A percentile compares a stretch with the other conserved stretches of the same genome.
Conservation (phyloP, 2,329 filamentous ascomycete species). For the Penicillium sp. region DNA sequence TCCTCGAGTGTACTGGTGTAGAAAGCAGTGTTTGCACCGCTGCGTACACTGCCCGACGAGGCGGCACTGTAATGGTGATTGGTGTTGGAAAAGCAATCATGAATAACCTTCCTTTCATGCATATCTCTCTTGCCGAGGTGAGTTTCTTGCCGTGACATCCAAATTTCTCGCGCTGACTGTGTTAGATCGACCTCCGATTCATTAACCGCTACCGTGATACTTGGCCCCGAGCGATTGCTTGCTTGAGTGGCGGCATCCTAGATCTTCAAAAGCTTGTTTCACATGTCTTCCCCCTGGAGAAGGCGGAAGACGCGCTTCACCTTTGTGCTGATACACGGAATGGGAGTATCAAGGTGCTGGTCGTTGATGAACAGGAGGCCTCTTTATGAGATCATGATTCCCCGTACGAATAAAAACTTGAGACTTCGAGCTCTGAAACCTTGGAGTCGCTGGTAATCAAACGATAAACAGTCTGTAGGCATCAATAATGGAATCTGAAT, state of each 20-base stretch:
- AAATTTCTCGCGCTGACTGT: not conserved
- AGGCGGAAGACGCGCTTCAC: conserved; percentile 60
- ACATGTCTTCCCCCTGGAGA: conserved; percentile 64
- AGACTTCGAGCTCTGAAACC: no score
- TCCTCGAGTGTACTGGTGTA: conserved; percentile 68
- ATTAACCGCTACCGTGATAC: conserved; percentile 72
- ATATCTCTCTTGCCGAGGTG: conserved; percentile 61
- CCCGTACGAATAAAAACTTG: not conserved
- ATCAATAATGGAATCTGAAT: not conserved
- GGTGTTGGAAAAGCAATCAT: conserved; percentile 64
- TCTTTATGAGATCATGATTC: conserved; percentile 12
- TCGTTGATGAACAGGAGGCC: conserved; percentile 53
- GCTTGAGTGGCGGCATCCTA: conserved; percentile 60
- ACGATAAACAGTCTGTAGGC: not conserved
- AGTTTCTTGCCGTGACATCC: not conserved
- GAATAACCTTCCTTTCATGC: conserved; percentile 70
- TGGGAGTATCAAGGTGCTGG: conserved; percentile 63
- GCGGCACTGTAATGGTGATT: conserved; percentile 65
- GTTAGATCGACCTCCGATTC: conserved; percentile 67
- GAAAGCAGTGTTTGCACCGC: conserved; percentile 65
- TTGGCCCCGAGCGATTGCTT: conserved; percentile 67
- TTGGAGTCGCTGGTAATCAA: not conserved
- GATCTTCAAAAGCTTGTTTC: conserved; percentile 65
- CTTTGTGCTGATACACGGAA: conserved; percentile 55
- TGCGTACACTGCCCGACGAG: conserved; percentile 58